Percentiles rank a stretch among this genome's conserved stretches.
These are phyloP conservation scores for Neurospora sp. DNA, from an alignment of 2,329 filamentous ascomycete genomes.

Conservation along the genomic window DNA sequence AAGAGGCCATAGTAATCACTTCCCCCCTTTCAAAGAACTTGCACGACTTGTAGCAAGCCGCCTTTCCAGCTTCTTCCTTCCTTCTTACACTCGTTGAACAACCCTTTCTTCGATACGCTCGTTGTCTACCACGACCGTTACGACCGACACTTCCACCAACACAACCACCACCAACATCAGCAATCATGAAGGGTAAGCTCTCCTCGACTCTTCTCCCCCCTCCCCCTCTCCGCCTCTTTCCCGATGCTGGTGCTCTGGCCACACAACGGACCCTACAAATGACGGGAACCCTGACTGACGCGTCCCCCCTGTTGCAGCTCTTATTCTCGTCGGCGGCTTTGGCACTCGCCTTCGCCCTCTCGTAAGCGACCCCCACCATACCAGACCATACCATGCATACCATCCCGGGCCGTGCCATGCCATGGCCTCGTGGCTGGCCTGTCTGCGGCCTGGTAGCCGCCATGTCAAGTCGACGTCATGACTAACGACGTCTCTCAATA, in stretches of 20 bases:
- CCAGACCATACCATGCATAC: not conserved
- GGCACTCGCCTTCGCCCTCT: conserved; percentile 95
- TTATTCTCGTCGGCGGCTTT: conserved; percentile 98
- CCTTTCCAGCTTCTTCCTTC: conserved; percentile 2
- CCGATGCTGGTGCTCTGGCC: not conserved
- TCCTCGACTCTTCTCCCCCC: not conserved
- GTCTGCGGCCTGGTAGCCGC: not conserved
- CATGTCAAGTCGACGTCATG: conserved; percentile 1
- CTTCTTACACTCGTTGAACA: conserved; percentile 18
- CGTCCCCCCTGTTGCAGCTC: conserved; percentile 45
- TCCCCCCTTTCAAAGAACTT: not conserved
- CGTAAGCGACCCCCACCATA: conserved; percentile 43
- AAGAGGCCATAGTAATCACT: not conserved
- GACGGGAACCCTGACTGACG: conserved; percentile 12
- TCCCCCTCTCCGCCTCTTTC: conserved; percentile 1
- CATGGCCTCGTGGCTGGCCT: conserved; percentile 8
- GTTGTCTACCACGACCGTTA: conserved; percentile 4
- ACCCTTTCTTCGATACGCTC: conserved; percentile 8
- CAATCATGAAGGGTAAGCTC: conserved; percentile 32
- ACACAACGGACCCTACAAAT: not conserved
- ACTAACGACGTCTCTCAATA: conserved; percentile 12
- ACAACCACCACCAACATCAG: not conserved
- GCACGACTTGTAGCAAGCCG: not conserved
- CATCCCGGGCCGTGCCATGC: conserved; percentile 9
- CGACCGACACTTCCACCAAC: conserved; percentile 1